Evolutionary conservation across 192 early-diverging fungal genomes (phyloP).

Genomic region (Entrophospora sp.): DNA sequence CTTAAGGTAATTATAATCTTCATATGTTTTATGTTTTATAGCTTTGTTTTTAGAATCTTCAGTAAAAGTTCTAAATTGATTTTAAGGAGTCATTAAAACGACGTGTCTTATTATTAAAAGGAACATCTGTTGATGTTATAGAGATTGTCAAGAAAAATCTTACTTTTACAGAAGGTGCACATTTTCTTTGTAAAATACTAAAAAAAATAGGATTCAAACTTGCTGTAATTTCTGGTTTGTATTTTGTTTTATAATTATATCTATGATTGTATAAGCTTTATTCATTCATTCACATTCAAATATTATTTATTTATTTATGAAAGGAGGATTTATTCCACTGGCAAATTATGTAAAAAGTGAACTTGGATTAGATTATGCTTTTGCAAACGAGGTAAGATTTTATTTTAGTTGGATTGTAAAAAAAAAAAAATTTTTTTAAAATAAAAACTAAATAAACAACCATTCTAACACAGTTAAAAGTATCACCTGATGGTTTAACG

Average conservation of each 20-base stretch:
- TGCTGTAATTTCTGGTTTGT: slow-evolving; percentile 83
- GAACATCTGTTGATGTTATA: slow-evolving; percentile 72
- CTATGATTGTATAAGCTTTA: no score
- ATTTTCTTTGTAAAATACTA: slow-evolving; percentile 76
- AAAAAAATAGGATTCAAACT: slow-evolving; percentile 91
- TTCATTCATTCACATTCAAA: no score
- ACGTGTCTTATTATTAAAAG: slow-evolving; percentile 81
- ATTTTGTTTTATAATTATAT: neutral
- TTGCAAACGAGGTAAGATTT: slow-evolving; percentile 88
- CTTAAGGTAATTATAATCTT: no score
- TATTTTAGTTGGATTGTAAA: no score
- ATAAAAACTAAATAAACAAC: no score
- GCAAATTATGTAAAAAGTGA: slow-evolving; percentile 85
- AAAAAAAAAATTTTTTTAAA: no score
- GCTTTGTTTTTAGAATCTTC: no score
- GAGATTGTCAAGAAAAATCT: slow-evolving; percentile 68
- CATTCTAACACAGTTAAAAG: slow-evolving; percentile 55
- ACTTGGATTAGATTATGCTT: slow-evolving; percentile 92
- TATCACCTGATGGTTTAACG: slow-evolving; percentile 70
- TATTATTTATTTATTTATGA: neutral
- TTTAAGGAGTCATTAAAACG: slow-evolving; percentile 88
- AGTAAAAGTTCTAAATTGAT: no score
- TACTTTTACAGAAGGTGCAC: slow-evolving; percentile 84
- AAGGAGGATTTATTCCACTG: slow-evolving; percentile 89
- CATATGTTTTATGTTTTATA: no score